Evolutionary conservation across 2,329 filamentous ascomycete species (phyloP).

Genomic region (Epichloe gansuensis): DNA sequence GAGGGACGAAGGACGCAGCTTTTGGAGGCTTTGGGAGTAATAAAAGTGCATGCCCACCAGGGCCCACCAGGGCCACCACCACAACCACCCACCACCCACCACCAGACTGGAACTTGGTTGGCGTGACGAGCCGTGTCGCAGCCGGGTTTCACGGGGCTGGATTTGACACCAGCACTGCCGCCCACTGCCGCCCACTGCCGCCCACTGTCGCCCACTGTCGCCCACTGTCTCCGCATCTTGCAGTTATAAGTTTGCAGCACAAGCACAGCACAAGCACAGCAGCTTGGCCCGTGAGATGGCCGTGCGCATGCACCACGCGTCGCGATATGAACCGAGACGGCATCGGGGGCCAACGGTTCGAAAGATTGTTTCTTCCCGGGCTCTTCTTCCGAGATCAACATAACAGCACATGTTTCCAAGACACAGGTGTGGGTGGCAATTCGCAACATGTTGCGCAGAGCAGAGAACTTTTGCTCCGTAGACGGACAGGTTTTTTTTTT

Average conservation of each 20-base stretch:
- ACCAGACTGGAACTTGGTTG: background rate
- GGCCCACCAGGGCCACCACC: no score
- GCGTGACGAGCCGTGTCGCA: conserved; percentile 7
- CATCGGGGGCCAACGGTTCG: background rate
- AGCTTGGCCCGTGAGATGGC: background rate
- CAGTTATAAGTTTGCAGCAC: no score
- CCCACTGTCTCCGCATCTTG: no score
- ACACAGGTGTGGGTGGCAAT: background rate
- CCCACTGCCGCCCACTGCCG: no score
- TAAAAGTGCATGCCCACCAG: no score
- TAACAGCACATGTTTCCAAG: background rate
- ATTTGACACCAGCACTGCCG: background rate
- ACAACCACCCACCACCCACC: no score
- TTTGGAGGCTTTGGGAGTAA: no score
- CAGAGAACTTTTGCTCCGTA: no score
- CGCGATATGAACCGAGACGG: background rate
- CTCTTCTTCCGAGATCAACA: background rate
- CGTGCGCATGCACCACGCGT: background rate
- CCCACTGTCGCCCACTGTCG: no score
- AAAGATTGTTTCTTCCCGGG: background rate
- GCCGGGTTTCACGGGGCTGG: conserved; percentile 5
- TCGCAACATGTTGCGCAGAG: background rate
- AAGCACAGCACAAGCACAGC: no score
- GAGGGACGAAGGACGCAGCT: no score
- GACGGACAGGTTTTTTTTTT: no score